Conservation (phyloP, 345 rosid species). For the Angophora floribunda region DNA sequence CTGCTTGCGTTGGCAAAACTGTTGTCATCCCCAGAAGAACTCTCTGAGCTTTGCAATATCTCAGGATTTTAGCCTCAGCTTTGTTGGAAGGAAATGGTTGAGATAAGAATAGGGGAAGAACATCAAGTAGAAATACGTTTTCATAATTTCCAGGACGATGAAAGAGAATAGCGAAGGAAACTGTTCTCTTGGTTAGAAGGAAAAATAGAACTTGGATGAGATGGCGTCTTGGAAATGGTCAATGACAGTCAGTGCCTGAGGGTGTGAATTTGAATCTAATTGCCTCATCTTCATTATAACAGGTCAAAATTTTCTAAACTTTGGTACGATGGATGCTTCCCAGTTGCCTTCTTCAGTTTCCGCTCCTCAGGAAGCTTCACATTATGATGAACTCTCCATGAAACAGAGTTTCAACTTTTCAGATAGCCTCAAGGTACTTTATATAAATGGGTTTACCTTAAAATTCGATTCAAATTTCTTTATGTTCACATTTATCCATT, state of each 20-base stretch:
- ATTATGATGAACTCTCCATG: conserved; percentile 62
- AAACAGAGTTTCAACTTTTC: conserved; percentile 56
- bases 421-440: conserved; percentile 50
- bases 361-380: conserved; percentile 34
- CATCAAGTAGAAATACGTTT: background rate
- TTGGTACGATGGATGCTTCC: background rate
- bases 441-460: background rate
- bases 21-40: background rate
- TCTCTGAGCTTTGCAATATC: background rate
- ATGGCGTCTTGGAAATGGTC: background rate
- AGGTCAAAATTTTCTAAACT: background rate
- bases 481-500: background rate
- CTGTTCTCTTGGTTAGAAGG: background rate
- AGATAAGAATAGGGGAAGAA: background rate
- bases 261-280: background rate
- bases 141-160: background rate
- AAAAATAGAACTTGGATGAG: background rate
- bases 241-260: background rate
- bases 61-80: background rate
- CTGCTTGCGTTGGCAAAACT: background rate
- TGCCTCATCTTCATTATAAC: background rate
- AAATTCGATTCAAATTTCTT: background rate
- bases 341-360: conserved; percentile 4
- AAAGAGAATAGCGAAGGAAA: background rate
- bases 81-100: background rate